Evolutionary conservation across 441 rosid genomes (phyloP), one percentile per base, ranked within the genome.

Genomic region (Corymbia citriodora): DNA sequence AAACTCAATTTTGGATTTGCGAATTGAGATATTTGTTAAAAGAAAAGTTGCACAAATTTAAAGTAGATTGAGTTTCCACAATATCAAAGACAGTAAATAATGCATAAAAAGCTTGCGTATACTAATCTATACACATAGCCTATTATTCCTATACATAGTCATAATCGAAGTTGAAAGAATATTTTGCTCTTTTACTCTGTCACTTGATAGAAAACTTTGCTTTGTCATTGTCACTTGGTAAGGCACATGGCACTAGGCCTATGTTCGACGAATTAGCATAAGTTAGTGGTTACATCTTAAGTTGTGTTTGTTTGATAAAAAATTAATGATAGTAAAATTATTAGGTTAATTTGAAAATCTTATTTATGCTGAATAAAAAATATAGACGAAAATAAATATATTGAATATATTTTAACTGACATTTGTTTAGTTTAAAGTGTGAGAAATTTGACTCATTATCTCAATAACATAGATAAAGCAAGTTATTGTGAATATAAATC

Each of bases 51-150:
- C 65, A 6, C 29, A 25, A 59, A 59, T 10, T 59, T 59, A 13
- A 25, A 25, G 10, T 59, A 54, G 15, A 11, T 25, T n/a, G 2
- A 59, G 65, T 59, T 27, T 59, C 5, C 6, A 5, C 29, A 59
- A 59, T 59, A 25, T 59, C 13, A 59, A 59, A 25, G 65, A 59
- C n/a, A 10, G 1, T 25, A 59, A 29, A 23, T 59, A 25, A 25
- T 59, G 1, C 7, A 59, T 10, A 59, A 25, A 4, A 25, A 10
- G 2, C 29, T 59, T 0, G 14, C 7, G 3, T 23, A 25, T 59
- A 2, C 7, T 5, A 25, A 10, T 5, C 14, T 18, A 59, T 12
- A 27, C 27, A 0, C 12, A 23, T 57, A 10, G 23, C 1, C 14
- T 23, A 57, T 4, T 5, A 25, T 2, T 61, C 15, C 68, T 59